These are phyloP conservation scores for Pleoardoris graminearum DNA, from an alignment of 2,329 filamentous ascomycete species.

Conservation along the genomic window DNA sequence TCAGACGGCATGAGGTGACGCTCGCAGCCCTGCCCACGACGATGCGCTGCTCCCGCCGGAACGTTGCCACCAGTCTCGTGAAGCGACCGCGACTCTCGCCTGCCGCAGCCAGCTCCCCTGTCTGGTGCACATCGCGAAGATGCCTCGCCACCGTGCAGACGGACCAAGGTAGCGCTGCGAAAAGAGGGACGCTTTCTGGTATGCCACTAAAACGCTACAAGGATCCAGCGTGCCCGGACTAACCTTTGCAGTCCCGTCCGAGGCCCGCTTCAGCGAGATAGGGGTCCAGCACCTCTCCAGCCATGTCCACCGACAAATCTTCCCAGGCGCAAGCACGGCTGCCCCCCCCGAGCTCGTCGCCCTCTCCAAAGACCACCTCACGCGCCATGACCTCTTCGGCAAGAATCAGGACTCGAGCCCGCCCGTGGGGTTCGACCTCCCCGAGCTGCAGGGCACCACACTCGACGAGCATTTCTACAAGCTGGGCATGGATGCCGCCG, in stretches of 20 bases:
- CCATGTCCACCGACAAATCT: conserved; percentile 81
- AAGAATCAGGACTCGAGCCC: conserved; percentile 77
- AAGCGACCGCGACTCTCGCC: conserved; percentile 20
- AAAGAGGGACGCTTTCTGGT: conserved; percentile 26
- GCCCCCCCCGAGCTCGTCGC: conserved; percentile 74
- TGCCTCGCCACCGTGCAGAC: conserved; percentile 31
- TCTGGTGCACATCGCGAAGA: conserved; percentile 24
- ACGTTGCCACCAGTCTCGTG: conserved; percentile 23
- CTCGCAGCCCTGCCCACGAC: conserved; percentile 16
- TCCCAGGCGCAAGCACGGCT: conserved; percentile 59
- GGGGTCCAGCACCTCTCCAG: conserved; percentile 91
- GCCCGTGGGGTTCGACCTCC: conserved; percentile 86
- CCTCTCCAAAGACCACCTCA: conserved; percentile 79
- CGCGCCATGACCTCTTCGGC: conserved; percentile 81
- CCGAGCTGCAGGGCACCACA: conserved; percentile 73
- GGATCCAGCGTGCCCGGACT: conserved; percentile 11
- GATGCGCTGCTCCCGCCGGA: conserved; percentile 37
- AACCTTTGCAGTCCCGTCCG: conserved; percentile 42
- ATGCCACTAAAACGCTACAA: background rate
- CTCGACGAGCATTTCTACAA: conserved; percentile 94
- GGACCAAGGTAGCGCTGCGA: conserved; percentile 9
- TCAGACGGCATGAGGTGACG: conserved; percentile 33
- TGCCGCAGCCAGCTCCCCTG: conserved; percentile 14
- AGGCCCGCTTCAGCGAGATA: conserved; percentile 84
- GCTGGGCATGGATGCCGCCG: conserved; percentile 81